These are phyloP conservation scores for Sonneratia caseolaris DNA, from an alignment of 345 rosid genomes.

Conservation along the genomic window DNA sequence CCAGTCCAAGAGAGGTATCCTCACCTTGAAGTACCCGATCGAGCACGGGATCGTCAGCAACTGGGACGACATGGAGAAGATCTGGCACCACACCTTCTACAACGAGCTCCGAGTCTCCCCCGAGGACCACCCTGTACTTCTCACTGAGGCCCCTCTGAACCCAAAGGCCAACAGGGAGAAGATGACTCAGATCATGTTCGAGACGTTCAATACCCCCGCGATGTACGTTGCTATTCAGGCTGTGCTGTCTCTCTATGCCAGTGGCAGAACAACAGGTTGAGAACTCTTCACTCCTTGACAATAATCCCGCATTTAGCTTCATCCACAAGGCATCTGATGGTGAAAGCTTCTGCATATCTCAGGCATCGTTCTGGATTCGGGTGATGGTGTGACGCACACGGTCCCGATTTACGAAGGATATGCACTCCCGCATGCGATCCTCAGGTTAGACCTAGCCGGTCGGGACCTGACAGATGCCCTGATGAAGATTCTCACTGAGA, in stretches of 20 bases:
- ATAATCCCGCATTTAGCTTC: too few relatives aligned
- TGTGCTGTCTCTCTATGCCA: constrained; percentile 50
- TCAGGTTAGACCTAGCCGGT: constrained; percentile 42
- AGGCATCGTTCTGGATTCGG: constrained; percentile 50
- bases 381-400: constrained; percentile 44
- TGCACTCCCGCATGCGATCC: constrained; percentile 47
- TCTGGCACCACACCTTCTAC: constrained; percentile 47
- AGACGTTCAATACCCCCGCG: constrained; percentile 32
- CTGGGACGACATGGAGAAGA: constrained; percentile 50
- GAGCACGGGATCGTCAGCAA: constrained; percentile 45
- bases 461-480: constrained; percentile 45
- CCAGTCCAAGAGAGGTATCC: constrained; percentile 40
- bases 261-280: constrained; percentile 52
- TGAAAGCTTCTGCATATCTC: not conserved
- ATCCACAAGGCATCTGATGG: not conserved
- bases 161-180: constrained; percentile 58
- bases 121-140: constrained; percentile 57
- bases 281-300: not conserved
- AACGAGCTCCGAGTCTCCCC: constrained; percentile 52
- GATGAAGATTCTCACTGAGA: constrained; percentile 47
- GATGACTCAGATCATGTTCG: constrained; percentile 45
- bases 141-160: constrained; percentile 53
- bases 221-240: constrained; percentile 40
- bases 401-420: constrained; percentile 50
- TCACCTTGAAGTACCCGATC: constrained; percentile 40